Percentiles rank a stretch among this genome's conserved stretches.
phyloP scores from a whole-genome alignment of 768 basidiomycete genomes.

The Lactifluus hygrophoroides region DNA sequence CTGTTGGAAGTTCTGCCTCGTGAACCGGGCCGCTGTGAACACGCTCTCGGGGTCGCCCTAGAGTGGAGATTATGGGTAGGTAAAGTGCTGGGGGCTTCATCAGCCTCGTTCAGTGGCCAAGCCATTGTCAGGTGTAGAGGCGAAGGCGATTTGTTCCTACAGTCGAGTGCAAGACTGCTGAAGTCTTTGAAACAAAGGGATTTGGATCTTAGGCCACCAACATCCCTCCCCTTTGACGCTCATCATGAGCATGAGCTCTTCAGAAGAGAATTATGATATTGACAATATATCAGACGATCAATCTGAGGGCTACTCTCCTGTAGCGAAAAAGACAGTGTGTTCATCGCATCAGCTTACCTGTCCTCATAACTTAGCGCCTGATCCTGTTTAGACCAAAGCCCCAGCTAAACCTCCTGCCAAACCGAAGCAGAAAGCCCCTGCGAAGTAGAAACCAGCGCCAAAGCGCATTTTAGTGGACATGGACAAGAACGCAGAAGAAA shows the following conservation, averaged over 20 bases:
- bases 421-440: conserved; percentile 36
- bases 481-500: conserved; percentile 48
- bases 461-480: conserved; percentile 66
- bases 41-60: too few relatives aligned
- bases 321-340: conserved; percentile 40
- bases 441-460: conserved; percentile 42
- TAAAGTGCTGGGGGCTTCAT: too few relatives aligned
- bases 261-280: conserved; percentile 63
- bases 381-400: conserved; percentile 34
- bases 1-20: too few relatives aligned
- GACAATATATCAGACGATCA: conserved; percentile 52
- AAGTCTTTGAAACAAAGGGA: too few relatives aligned
- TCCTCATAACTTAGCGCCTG: conserved; percentile 5
- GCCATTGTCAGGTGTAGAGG: too few relatives aligned
- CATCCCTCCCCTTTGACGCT: neutral
- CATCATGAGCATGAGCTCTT: conserved; percentile 55
- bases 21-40: too few relatives aligned
- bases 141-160: too few relatives aligned
- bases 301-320: conserved; percentile 59
- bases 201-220: too few relatives aligned
- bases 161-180: too few relatives aligned
- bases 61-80: too few relatives aligned
- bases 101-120: too few relatives aligned
- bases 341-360: conserved; percentile 20
- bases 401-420: conserved; percentile 39